Evolutionary conservation across 2,329 filamentous ascomycete genomes (phyloP), one percentile per base, ranked within the genome.

Genomic region (Plenodomus lindquistii): DNA sequence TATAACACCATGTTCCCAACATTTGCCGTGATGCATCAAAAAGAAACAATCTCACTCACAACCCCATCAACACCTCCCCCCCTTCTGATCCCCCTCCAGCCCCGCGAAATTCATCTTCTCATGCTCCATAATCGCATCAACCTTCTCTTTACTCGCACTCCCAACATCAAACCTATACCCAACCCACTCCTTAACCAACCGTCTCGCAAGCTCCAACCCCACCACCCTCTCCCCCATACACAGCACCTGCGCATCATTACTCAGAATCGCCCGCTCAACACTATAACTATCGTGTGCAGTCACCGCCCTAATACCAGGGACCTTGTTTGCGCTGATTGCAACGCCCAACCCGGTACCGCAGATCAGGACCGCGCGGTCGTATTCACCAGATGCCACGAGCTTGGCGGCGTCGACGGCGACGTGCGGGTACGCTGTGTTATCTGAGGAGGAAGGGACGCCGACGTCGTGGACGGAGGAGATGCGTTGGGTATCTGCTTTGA

Each of bases 341-440:
- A 96, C 91, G 17, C 91, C 91, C 7, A 96, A 81, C 0, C 91
- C 91, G 0, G 91, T 95, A 2, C 91, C 90, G 75, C 90, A 95
- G 76, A 95, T 89, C 36, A 91, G 76, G 31, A 95, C 79, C 0
- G 89, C 90, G 44, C 90, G 86, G 73, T 95, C 90, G 43, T 83
- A 87, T 63, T 84, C 79, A 37, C 85, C 86, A 5, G 77, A 71
- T 3, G 80, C 78, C 10, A 89, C 81, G 31, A 87, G 77, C 51
- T 81, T 78, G 36, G 88, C 87, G 4, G 89, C 89, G 34, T 83
- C 82, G 35, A 89, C 87, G 48, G 89, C 89, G 35, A 88, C 82
- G 71, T 89, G 86, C 0, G 90, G 88, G 72, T 95, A 95, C 2
- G 89, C 86, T 1, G 88, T 93, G 71, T 89, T 90, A 79, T 94